Base-by-base conservation (phyloP, 2,329 filamentous ascomycete genomes). In the Myriosclerotinia curreyana region DNA sequence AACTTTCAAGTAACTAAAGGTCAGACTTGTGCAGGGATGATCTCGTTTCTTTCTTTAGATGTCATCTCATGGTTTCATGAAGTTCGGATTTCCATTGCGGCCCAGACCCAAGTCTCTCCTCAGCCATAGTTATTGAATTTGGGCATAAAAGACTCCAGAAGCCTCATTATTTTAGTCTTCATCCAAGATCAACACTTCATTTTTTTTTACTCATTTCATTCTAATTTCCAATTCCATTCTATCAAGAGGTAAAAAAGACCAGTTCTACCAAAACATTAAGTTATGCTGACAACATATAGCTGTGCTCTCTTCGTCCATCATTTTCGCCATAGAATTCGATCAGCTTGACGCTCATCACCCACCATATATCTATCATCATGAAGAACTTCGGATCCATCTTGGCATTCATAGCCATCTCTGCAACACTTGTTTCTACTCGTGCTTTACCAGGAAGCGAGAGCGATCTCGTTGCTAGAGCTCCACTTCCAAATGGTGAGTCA, bases 341-440 rank as follows among this genome's bases (percentile, higher is more conserved):
- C 51, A 68, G 67, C 69, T 72, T 66, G 67, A 72, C 64, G 67
- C 68, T 70, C 53, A 65, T 44, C 36, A 53, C 48, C 50, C 28
- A 48, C 38, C 51, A 58, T 60, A 60, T 14, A 49, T 54, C 11
- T 44, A 22, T 70, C 75, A 77, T 69, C 65, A 79, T 78, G 77
- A 79, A 78, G 74, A 76, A 75, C 70, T 72, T 77, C 68, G 73
- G 72, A 68, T 71, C 75, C 66, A 73, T 77, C 68, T 65, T 78
- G 58, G 68, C 77, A 67, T 70, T 74, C 69, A 65, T 78, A 68
- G 76, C 76, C 66, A 65, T 77, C 56, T 74, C 72, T 55, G 75
- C 75, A 60, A 73, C 72, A 52, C 62, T 73, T 49, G 74, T 76
- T 31, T 75, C 74, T 50, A 71, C 74, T 54, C 67, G 68, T 65